These are phyloP conservation scores for Erodium maritimum DNA, from an alignment of 345 rosid species.

Conservation along the genomic window DNA sequence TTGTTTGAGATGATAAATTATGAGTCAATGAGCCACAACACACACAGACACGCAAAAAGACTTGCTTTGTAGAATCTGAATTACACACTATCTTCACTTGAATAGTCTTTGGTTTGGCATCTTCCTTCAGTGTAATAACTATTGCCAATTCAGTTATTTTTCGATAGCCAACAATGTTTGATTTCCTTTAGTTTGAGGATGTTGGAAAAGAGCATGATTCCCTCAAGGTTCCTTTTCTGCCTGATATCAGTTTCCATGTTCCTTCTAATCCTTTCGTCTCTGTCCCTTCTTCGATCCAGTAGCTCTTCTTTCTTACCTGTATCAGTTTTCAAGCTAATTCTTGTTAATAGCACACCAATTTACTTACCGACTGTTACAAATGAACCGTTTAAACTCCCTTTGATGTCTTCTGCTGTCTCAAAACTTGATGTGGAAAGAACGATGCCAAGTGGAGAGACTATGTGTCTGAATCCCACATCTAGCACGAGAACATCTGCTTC, in stretches of 20 bases:
- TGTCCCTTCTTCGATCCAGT: slow-evolving; percentile 49
- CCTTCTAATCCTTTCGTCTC: slow-evolving; percentile 43
- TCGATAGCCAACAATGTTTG: too few relatives aligned
- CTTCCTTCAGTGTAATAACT: too few relatives aligned
- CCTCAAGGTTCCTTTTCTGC: slow-evolving; percentile 47
- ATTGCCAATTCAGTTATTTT: too few relatives aligned
- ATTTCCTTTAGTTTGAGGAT: slow-evolving; percentile 13
- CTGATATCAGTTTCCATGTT: slow-evolving; percentile 38
- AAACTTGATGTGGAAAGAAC: slow-evolving; percentile 6
- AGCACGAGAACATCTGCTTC: slow-evolving; percentile 5
- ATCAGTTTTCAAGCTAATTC: slow-evolving; percentile 48
- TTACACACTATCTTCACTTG: too few relatives aligned
- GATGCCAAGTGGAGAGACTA: slow-evolving; percentile 8
- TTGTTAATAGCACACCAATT: slow-evolving; percentile 37
- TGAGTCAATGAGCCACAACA: too few relatives aligned
- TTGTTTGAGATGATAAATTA: too few relatives aligned
- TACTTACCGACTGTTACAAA: slow-evolving; percentile 17
- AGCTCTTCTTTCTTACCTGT: slow-evolving; percentile 36
- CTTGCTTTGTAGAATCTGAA: too few relatives aligned
- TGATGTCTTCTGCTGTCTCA: slow-evolving; percentile 16
- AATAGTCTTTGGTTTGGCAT: too few relatives aligned
- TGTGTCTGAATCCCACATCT: slow-evolving; percentile 10
- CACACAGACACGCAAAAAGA: too few relatives aligned
- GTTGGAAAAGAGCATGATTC: slow-evolving; percentile 46
- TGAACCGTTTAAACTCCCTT: slow-evolving; percentile 22